These are phyloP conservation scores for Candida fluviatilis DNA, from an alignment of 805 yeast species.

Conservation along the genomic window DNA sequence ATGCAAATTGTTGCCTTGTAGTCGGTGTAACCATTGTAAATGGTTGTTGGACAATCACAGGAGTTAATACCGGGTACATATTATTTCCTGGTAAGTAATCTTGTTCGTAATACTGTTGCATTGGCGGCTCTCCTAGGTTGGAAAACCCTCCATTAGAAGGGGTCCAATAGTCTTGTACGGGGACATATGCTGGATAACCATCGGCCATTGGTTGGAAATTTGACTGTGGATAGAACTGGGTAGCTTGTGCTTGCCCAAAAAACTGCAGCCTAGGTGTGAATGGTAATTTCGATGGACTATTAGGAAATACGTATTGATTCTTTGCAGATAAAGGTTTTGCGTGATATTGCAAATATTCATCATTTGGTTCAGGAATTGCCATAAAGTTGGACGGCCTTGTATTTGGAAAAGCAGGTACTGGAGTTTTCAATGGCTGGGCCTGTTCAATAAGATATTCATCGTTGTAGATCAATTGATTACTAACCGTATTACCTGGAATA, in stretches of 20 bases:
- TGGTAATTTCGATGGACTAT: conserved; percentile 3
- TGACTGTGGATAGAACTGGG: conserved; percentile 2
- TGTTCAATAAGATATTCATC: conserved; percentile 51
- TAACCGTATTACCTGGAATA: conserved; percentile 13
- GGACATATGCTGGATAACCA: not conserved
- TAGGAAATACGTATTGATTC: conserved; percentile 15
- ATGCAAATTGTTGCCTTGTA: not conserved
- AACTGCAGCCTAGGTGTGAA: not conserved
- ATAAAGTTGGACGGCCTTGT: conserved; percentile 8
- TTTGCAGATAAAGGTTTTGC: conserved; percentile 22
- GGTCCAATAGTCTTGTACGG: not conserved
- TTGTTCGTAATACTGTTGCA: conserved; percentile 1
- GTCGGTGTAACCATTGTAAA: not conserved
- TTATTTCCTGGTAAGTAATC: not conserved
- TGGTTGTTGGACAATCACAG: conserved; percentile 1
- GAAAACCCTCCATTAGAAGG: not conserved
- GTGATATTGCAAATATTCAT: conserved; percentile 17
- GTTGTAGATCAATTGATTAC: conserved; percentile 35
- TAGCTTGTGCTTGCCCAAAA: not conserved
- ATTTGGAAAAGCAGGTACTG: conserved; percentile 15
- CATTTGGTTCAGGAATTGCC: conserved; percentile 9
- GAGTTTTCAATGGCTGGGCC: conserved; percentile 42
- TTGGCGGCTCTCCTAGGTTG: not conserved
- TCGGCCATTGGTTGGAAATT: not conserved
- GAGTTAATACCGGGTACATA: conserved; percentile 1